phyloP scores from a whole-genome alignment of 2,329 filamentous ascomycete genomes.

The Xylaria sp. region DNA sequence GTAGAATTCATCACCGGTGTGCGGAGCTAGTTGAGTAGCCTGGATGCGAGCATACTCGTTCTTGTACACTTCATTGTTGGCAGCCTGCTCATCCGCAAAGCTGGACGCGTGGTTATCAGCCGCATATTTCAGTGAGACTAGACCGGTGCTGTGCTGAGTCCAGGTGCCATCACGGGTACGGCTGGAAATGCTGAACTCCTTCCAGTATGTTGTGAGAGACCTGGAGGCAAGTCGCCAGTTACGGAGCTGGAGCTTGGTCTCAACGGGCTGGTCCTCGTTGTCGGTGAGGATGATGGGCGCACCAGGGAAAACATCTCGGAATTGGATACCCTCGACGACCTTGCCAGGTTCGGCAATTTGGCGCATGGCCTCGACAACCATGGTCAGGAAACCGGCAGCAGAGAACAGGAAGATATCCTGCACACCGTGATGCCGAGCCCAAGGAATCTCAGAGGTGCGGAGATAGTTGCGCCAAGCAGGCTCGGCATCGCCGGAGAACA shows the following conservation, averaged over 20 bases:
- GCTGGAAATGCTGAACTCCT: slow-evolving; percentile 37
- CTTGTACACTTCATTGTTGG: slow-evolving; percentile 33
- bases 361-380: slow-evolving; percentile 45
- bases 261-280: slow-evolving; percentile 35
- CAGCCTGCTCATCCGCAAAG: slow-evolving; percentile 34
- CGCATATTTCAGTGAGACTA: slow-evolving; percentile 37
- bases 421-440: slow-evolving; percentile 56
- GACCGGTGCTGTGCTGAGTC: slow-evolving; percentile 39
- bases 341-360: slow-evolving; percentile 37
- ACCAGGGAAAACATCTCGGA: slow-evolving; percentile 41
- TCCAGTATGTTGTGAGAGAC: slow-evolving; percentile 39
- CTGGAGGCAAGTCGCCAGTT: slow-evolving; percentile 38
- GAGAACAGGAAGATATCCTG: slow-evolving; percentile 55
- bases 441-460: slow-evolving; percentile 46
- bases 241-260: slow-evolving; percentile 38
- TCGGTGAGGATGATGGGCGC: slow-evolving; percentile 35
- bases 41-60: slow-evolving; percentile 34
- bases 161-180: slow-evolving; percentile 36
- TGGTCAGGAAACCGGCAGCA: slow-evolving; percentile 46
- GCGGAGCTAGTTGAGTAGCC: slow-evolving; percentile 25
- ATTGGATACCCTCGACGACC: slow-evolving; percentile 37
- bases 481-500: slow-evolving; percentile 39
- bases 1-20: slow-evolving; percentile 35
- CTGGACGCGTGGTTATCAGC: slow-evolving; percentile 31
- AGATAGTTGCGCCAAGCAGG: slow-evolving; percentile 46